phyloP scores from a whole-genome alignment of 306 rosid species.

The Citrullus mucosospermus region DNA sequence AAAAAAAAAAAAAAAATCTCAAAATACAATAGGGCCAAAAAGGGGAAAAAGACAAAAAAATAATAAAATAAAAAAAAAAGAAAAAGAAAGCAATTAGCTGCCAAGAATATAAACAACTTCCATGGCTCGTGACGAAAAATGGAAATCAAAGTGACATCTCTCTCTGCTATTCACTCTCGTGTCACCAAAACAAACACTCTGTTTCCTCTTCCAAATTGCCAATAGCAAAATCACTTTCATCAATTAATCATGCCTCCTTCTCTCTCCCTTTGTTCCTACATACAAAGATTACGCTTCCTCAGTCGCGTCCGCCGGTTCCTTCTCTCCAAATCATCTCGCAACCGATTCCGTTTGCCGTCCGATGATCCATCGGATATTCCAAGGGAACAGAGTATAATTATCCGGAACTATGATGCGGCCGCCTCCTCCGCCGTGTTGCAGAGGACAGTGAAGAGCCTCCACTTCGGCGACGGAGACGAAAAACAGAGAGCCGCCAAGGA shows the following conservation, averaged over 20 bases:
- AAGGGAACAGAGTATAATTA: conserved; percentile 1
- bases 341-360: conserved; percentile 21
- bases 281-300: conserved; percentile 41
- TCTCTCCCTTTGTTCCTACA: conserved; percentile 39
- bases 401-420: conserved; percentile 14
- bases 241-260: conserved; percentile 29
- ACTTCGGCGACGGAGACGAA: conserved; percentile 77
- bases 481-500: conserved; percentile 56
- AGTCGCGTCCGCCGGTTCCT: conserved; percentile 45
- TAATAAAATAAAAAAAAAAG: not conserved
- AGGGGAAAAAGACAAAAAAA: not conserved
- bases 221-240: not conserved
- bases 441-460: conserved; percentile 78
- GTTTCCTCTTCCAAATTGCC: not conserved
- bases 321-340: conserved; percentile 41
- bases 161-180: not conserved
- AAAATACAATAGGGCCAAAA: not conserved
- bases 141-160: not conserved
- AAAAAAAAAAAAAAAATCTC: not conserved
- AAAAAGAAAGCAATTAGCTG: not conserved
- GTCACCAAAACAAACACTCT: too few species aligned
- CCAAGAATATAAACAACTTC: not conserved
- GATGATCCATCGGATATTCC: conserved; percentile 15
- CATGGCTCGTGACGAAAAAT: not conserved
- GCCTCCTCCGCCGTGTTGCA: conserved; percentile 23